Percentiles rank a stretch among this genome's conserved stretches.
Conservation (phyloP, 345 rosid genomes). For the Ricinus communis region DNA sequence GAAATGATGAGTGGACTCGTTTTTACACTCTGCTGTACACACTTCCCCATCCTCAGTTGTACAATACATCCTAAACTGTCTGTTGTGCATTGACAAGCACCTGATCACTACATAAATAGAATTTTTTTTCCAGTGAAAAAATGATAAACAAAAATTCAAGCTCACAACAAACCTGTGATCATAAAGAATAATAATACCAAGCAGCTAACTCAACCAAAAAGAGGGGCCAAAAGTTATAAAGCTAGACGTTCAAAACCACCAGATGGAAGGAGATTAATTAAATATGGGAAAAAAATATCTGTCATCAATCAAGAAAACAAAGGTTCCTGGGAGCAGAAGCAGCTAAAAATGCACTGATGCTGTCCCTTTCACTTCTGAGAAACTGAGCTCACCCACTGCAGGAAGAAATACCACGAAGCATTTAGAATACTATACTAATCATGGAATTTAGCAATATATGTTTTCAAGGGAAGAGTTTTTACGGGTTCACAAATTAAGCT, state of each 20-base stretch:
- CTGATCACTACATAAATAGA: constrained; percentile 23
- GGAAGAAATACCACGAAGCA: constrained; percentile 13
- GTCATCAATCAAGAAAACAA: constrained; percentile 29
- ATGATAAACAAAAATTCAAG: constrained; percentile 41
- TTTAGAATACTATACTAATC: constrained; percentile 12
- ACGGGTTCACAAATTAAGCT: constrained; percentile 35
- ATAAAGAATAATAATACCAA: constrained; percentile 38
- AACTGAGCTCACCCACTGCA: constrained; percentile 39
- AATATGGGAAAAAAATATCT: background rate
- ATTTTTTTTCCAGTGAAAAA: constrained; percentile 24
- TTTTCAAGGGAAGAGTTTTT: constrained; percentile 18
- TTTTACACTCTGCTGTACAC: constrained; percentile 59
- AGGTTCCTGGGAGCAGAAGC: constrained; percentile 76
- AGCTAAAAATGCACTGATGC: constrained; percentile 85
- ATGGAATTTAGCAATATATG: constrained; percentile 1
- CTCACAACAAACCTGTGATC: constrained; percentile 53
- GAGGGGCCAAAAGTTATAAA: constrained; percentile 1
- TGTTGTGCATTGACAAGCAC: constrained; percentile 39
- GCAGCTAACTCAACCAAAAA: constrained; percentile 40
- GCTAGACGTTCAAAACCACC: constrained; percentile 39
- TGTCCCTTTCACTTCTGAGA: constrained; percentile 58
- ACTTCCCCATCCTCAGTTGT: constrained; percentile 42
- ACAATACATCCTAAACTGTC: constrained; percentile 43
- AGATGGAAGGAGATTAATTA: constrained; percentile 3
- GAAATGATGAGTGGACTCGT: constrained; percentile 31